Evolutionary conservation across 257 asterid genomes (phyloP), one percentile per base, ranked within the genome.

Genomic region (Cinchona pubescens): DNA sequence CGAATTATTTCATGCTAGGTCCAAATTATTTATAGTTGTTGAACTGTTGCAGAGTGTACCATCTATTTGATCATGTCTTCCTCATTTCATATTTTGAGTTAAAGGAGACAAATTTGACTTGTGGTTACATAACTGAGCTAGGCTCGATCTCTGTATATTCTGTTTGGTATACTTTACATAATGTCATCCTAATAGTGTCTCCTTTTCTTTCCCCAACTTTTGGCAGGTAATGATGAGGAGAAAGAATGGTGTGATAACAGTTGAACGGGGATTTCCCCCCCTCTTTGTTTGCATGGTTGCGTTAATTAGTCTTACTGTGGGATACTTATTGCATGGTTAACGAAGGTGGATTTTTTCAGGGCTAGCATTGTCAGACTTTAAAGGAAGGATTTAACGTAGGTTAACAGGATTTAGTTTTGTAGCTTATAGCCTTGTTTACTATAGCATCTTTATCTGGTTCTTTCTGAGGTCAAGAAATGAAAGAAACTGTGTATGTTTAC

Each of bases 201-300:
- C 5, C 16, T 49, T 3, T 1, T 15, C 18, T 49, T 49, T 49
- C n/a, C 4, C n/a, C 4, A 49, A 49, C 4, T 4, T 51, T 71
- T 67, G 32, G 66, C 86, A 87, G 88, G 87, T 74, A 15, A 60
- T 78, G 59, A 37, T 60, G 46, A 81, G 78, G 81, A 80, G 76
- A 66, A 76, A 79, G 34, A 58, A 67, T 51, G 79, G 84, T 7
- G 55, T 40, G 25, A 80, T 75, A 65, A 77, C 49, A 60, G 83
- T 77, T 72, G 85, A 74, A 74, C 80, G 78, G 61, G 87, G 87
- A 37, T 87, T 87, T 53, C 87, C 88, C 34, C 83, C 87, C 2
- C 79, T 82, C 49, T 84, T 80, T 71, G 86, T 87, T 66, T 79
- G 80, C 82, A 73, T 77, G 83, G 85, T 82, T 12, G 81, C 83